A percentile compares a stretch with the other conserved stretches of the same genome.
phyloP scores from a whole-genome alignment of 257 asterid species.

The Ilex aquifolium region DNA sequence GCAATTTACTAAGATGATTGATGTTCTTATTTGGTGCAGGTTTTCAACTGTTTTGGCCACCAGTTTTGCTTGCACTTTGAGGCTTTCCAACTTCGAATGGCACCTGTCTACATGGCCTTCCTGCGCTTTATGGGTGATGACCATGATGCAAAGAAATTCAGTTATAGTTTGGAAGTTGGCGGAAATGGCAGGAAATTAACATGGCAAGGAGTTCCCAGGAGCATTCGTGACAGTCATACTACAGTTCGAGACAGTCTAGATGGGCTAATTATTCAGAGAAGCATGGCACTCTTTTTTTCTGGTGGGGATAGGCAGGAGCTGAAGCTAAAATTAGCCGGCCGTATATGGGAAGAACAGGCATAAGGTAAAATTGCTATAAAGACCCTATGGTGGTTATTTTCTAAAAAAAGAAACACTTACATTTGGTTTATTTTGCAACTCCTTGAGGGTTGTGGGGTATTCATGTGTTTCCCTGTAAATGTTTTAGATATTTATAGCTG shows the following conservation, averaged over 20 bases:
- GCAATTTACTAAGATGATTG: no score
- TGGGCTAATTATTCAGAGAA: conserved; percentile 31
- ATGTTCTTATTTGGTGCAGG: conserved; percentile 10
- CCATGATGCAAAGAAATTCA: conserved; percentile 26
- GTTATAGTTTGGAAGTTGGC: conserved; percentile 35
- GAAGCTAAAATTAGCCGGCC: conserved; percentile 30
- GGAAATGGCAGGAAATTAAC: conserved; percentile 29
- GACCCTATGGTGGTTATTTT: no score
- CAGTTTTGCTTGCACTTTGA: conserved; percentile 35
- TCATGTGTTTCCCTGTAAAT: no score
- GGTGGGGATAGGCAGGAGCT: conserved; percentile 29
- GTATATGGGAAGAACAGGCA: conserved; percentile 17
- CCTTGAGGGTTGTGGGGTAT: no score
- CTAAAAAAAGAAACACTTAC: no score
- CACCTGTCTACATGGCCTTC: conserved; percentile 37
- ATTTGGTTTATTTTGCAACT: no score
- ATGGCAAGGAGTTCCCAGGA: conserved; percentile 38
- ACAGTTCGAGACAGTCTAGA: conserved; percentile 32
- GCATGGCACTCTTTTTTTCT: conserved; percentile 28
- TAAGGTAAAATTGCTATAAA: no score
- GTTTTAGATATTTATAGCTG: no score
- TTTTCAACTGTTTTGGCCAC: conserved; percentile 37
- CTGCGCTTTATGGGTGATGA: conserved; percentile 37
- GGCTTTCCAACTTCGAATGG: conserved; percentile 29
- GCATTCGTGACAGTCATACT: conserved; percentile 32